Conservation (phyloP, 208 protist species). For the Entamoeba moshkovskii region DNA sequence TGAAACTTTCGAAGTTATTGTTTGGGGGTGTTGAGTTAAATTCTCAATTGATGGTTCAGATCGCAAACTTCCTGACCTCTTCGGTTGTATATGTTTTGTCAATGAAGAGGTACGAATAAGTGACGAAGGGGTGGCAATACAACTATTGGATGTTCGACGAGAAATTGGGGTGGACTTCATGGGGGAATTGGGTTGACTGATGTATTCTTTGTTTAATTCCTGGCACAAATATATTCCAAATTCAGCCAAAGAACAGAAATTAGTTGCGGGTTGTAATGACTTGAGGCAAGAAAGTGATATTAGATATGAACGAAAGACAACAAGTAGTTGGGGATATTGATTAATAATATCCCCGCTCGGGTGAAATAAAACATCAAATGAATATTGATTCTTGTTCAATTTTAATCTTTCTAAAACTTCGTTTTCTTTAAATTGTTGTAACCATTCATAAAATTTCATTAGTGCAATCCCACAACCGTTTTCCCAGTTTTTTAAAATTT, state of each 20-base stretch:
- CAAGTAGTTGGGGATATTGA: not conserved
- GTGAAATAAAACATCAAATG: not conserved
- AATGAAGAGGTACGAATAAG: no score
- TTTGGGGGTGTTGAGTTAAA: not conserved
- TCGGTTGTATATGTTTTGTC: no score
- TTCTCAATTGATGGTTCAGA: not conserved
- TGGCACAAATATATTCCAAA: not conserved
- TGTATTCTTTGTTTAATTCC: not conserved
- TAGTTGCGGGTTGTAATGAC: not conserved
- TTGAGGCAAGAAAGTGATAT: not conserved
- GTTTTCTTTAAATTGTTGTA: not conserved
- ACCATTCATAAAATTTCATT: not conserved
- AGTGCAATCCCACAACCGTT: not conserved
- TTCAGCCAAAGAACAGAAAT: not conserved
- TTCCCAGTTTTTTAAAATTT: not conserved
- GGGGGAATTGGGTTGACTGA: not conserved
- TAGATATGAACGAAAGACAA: not conserved
- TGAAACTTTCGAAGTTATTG: not conserved
- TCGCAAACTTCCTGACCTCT: no score
- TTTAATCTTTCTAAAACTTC: not conserved
- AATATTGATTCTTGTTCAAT: not conserved
- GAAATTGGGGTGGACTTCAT: not conserved
- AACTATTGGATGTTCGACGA: not conserved
- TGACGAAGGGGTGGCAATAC: not conserved
- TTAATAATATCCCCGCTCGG: not conserved